Evolutionary conservation across 2,329 filamentous ascomycete genomes (phyloP).

Genomic region (Achaetomium macrosporum): DNA sequence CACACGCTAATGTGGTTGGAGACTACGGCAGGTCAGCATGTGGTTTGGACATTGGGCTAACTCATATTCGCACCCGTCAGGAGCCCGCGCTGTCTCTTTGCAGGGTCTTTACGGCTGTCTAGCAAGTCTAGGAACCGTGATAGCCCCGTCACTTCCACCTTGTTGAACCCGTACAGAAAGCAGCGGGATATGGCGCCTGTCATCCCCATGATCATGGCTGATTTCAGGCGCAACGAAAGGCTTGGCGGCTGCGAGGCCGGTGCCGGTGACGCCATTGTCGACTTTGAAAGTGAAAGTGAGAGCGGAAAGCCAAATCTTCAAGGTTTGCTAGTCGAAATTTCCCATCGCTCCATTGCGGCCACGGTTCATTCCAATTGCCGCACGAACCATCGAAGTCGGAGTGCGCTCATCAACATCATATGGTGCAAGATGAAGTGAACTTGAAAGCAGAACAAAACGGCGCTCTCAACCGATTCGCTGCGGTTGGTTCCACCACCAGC

Average conservation of each 20-base stretch:
- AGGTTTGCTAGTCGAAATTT: not conserved
- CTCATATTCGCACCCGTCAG: constrained; percentile 61
- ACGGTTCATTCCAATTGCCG: too few relatives aligned
- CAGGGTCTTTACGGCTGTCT: constrained; percentile 63
- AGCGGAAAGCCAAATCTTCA: not conserved
- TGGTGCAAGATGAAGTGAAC: too few relatives aligned
- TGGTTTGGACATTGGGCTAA: not conserved
- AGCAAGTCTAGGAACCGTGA: constrained; percentile 69
- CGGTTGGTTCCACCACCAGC: too few relatives aligned
- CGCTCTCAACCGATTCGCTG: too few relatives aligned
- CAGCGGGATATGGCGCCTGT: constrained; percentile 64
- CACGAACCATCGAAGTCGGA: too few relatives aligned
- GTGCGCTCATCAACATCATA: too few relatives aligned
- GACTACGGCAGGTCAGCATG: constrained; percentile 43
- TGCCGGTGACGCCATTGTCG: constrained; percentile 5
- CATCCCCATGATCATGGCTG: constrained; percentile 67
- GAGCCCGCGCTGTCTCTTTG: constrained; percentile 65
- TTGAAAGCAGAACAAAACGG: too few relatives aligned
- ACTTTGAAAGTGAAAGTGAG: constrained; percentile 7
- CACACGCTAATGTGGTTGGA: constrained; percentile 86
- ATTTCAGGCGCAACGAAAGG: constrained; percentile 65
- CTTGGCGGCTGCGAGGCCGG: constrained; percentile 42
- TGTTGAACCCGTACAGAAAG: constrained; percentile 71
- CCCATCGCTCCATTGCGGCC: not conserved
- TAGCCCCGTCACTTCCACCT: constrained; percentile 69